Evolutionary conservation across 2,329 filamentous ascomycete species (phyloP).

Genomic region (Fusarium marasasianum): DNA sequence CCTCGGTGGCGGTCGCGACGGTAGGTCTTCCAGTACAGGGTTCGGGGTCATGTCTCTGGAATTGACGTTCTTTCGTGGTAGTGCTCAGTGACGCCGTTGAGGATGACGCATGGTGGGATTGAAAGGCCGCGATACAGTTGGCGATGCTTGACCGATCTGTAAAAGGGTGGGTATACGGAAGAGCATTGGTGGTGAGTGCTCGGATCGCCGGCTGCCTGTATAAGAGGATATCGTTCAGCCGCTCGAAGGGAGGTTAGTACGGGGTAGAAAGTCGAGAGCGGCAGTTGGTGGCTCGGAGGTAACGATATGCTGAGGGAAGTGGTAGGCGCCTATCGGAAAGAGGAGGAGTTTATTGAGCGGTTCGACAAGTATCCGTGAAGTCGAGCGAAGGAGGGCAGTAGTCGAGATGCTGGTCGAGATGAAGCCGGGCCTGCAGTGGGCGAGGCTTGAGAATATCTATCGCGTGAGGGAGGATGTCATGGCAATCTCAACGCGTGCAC

Average conservation of each 20-base stretch:
- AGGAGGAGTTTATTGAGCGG: accelerated
- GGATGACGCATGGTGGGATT: accelerated
- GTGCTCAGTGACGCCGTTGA: accelerated
- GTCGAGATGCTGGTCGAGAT: not conserved
- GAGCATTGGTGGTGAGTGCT: not conserved
- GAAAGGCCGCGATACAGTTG: accelerated
- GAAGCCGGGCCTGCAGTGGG: not conserved
- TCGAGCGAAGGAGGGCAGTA: not conserved
- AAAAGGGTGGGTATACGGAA: accelerated
- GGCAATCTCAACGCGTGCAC: no score
- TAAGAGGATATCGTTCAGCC: not conserved
- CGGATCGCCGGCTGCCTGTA: accelerated
- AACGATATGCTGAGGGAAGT: accelerated
- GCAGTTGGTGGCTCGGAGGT: not conserved
- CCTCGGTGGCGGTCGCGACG: not conserved
- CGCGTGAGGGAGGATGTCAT: not conserved
- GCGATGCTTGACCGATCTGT: not conserved
- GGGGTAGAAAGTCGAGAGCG: not conserved
- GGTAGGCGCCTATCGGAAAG: accelerated
- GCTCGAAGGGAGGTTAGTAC: not conserved
- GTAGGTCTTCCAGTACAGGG: not conserved
- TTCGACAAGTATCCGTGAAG: not conserved
- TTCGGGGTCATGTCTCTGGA: not conserved
- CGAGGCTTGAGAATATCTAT: not conserved
- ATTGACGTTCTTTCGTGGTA: accelerated